Evolutionary conservation across 2,329 filamentous ascomycete species (phyloP), one percentile per base, ranked within the genome.

Genomic region (Blastomyces parvus): DNA sequence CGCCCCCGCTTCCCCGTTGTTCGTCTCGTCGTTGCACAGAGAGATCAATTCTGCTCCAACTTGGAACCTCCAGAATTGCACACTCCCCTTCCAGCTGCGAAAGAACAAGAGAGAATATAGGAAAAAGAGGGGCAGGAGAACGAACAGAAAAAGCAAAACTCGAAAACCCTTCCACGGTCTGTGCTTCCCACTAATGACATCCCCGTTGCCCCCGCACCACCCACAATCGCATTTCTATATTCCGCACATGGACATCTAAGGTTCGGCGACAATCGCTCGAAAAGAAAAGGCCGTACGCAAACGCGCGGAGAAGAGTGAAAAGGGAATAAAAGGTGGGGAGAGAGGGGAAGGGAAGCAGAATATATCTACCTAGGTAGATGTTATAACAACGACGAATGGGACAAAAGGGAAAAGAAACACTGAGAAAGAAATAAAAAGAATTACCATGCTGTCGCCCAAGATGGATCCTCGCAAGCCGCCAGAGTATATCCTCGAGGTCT

Each of bases 401-500:
- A 56, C 8, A n/a, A n/a, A 55, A 17, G n/a, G n/a, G 3, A 36
- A 27, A 8, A 44, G 19, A 19, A 40, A 27, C 5, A 46, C n/a
- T 13, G 14, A 17, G 14, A 22, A 44, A 19, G 22, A 13, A 59
- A 44, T 6, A 14, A 14, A 44, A 30, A 17, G 4, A 59, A 44
- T n/a, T n/a, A n/a, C 27, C 38, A 59, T 44, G 56, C 17, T 30
- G 33, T 59, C 38, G 17, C 22, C n/a, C 44, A 59, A 59, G 38
- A 88, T 88, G 86, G 86, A 88, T 70, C 81, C 81, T 75, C 82
- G 83, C 74, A 78, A 76, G 73, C 86, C 90, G 64, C 90, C 91
- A 70, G 91, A 97, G 78, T 96, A 96, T 79, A 90, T 90, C 69
- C 85, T 99, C 74, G 92, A 97, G 74, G 88, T 96, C 73, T 95